Conservation (phyloP, 1,284 basidiomycete genomes). For the Agaricales sp. region DNA sequence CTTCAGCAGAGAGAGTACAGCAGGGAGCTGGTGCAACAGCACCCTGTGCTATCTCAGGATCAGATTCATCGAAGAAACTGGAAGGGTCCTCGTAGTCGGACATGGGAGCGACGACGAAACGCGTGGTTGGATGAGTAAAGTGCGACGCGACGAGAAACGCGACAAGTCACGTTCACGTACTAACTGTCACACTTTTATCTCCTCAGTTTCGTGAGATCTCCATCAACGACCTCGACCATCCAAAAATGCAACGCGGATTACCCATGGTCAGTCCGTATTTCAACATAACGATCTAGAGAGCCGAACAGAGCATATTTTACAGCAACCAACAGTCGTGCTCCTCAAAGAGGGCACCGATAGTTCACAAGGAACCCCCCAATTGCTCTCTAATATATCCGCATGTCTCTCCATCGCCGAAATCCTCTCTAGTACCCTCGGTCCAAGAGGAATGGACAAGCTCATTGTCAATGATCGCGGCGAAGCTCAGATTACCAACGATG, state of each 20-base stretch:
- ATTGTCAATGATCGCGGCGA: slow-evolving; percentile 88
- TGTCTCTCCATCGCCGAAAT: slow-evolving; percentile 88
- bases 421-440: slow-evolving; percentile 92
- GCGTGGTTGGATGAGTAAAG: not conserved
- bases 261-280: too few relatives aligned
- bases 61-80: slow-evolving; percentile 39
- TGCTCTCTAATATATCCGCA: slow-evolving; percentile 94
- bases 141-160: not conserved
- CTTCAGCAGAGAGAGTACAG: too few relatives aligned
- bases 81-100: slow-evolving; percentile 16
- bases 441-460: slow-evolving; percentile 97
- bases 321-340: slow-evolving; percentile 95
- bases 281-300: too few relatives aligned
- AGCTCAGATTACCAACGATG: slow-evolving; percentile 98
- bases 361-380: slow-evolving; percentile 90
- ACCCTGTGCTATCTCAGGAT: too few relatives aligned
- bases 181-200: slow-evolving; percentile 11
- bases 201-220: slow-evolving; percentile 5
- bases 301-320: too few relatives aligned
- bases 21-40: too few relatives aligned
- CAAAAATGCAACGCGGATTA: slow-evolving; percentile 62
- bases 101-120: not conserved
- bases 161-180: not conserved
- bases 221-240: slow-evolving; percentile 1
- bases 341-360: slow-evolving; percentile 94